Evolutionary conservation across 371 early-diverging fungal species (phyloP).

Genomic region (Rhizomucor miehei): DNA sequence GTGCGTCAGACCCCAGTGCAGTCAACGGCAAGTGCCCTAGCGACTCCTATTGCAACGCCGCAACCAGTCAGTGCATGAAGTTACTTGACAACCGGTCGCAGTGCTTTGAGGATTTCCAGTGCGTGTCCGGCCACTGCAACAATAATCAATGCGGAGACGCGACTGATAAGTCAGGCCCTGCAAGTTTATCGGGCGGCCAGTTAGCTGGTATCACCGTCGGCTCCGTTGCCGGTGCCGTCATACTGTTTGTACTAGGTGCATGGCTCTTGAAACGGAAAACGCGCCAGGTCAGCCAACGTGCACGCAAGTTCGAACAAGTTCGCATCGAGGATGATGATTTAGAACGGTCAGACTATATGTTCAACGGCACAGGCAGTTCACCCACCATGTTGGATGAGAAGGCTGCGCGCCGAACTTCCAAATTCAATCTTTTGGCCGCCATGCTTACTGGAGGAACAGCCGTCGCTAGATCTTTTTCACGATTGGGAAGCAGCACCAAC

Average conservation of each 20-base stretch:
- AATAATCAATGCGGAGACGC: neutral
- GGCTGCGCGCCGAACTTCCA: constrained; percentile 4
- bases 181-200: constrained; percentile 10
- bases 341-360: neutral
- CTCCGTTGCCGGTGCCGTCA: constrained; percentile 20
- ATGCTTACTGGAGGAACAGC: constrained; percentile 7
- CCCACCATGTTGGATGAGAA: neutral
- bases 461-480: constrained; percentile 6
- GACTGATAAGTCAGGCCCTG: neutral
- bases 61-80: constrained; percentile 14
- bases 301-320: constrained; percentile 15
- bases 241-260: constrained; percentile 4
- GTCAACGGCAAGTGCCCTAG: constrained; percentile 19
- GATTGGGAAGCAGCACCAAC: neutral
- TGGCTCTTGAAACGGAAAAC: constrained; percentile 14
- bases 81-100: constrained; percentile 8
- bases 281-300: constrained; percentile 9
- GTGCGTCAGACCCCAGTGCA: constrained; percentile 20
- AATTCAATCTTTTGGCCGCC: constrained; percentile 7
- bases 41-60: constrained; percentile 30
- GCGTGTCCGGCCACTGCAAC: constrained; percentile 17
- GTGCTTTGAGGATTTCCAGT: constrained; percentile 30
- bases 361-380: neutral
- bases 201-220: constrained; percentile 25
- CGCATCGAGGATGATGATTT: constrained; percentile 9